Conservation (phyloP, 1,284 basidiomycete species). For the Melampsora occidentalis region DNA sequence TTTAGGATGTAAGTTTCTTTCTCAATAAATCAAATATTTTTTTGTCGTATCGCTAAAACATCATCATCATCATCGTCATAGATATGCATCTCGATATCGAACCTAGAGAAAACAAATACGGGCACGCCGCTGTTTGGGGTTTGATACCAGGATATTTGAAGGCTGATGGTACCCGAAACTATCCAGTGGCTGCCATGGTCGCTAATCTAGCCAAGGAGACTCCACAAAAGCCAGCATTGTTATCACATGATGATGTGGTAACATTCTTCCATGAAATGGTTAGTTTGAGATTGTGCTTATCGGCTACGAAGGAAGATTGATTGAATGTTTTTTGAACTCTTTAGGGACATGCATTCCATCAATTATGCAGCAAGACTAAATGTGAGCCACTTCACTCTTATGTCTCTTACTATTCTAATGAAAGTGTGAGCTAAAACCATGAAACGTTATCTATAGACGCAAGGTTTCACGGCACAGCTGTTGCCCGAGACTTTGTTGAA, state of each 20-base stretch:
- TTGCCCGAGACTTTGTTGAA: slow-evolving; percentile 78
- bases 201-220: slow-evolving; percentile 81
- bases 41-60: neutral
- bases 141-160: slow-evolving; percentile 54
- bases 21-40: too few relatives aligned
- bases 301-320: neutral
- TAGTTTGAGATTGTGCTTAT: slow-evolving; percentile 59
- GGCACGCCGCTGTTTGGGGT: slow-evolving; percentile 80
- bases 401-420: slow-evolving; percentile 60
- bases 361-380: slow-evolving; percentile 67
- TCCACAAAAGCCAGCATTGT: slow-evolving; percentile 71
- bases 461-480: slow-evolving; percentile 54
- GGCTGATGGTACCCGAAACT: slow-evolving; percentile 62
- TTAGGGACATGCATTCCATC: slow-evolving; percentile 84
- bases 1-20: slow-evolving; percentile 26
- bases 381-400: slow-evolving; percentile 56
- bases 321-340: slow-evolving; percentile 56
- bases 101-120: slow-evolving; percentile 72
- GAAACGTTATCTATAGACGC: slow-evolving; percentile 7
- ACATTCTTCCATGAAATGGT: slow-evolving; percentile 55
- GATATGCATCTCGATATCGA: slow-evolving; percentile 80
- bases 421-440: slow-evolving; percentile 65
- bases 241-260: slow-evolving; percentile 68
- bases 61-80: neutral
- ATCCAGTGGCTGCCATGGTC: slow-evolving; percentile 75